phyloP scores from a whole-genome alignment of 177 flowering plant species.

The Vitis hybrid region DNA sequence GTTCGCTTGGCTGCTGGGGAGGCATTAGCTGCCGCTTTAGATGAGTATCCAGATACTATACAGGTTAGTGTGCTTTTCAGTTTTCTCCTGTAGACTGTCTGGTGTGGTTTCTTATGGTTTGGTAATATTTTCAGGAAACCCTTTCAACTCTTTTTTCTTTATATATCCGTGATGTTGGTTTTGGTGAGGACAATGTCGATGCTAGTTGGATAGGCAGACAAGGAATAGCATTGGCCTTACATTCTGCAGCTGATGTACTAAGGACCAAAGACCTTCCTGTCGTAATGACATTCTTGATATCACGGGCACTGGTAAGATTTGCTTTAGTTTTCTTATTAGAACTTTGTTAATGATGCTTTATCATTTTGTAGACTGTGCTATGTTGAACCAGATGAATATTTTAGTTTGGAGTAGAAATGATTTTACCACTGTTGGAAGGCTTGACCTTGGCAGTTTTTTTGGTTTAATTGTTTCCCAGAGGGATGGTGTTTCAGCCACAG shows the following conservation, averaged over 20 bases:
- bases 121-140: constrained; percentile 59
- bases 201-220: constrained; percentile 92
- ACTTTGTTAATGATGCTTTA: background rate
- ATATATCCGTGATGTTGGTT: constrained; percentile 75
- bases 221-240: constrained; percentile 88
- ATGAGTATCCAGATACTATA: constrained; percentile 86
- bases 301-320: constrained; percentile 81
- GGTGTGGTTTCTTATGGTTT: constrained; percentile 19
- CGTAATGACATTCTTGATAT: constrained; percentile 95
- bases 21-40: constrained; percentile 94
- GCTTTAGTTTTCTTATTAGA: background rate
- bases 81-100: constrained; percentile 2
- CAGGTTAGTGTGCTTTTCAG: constrained; percentile 50
- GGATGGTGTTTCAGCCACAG: too few relatives aligned
- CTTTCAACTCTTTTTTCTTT: constrained; percentile 86
- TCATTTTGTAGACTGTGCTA: background rate
- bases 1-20: constrained; percentile 91
- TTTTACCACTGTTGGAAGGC: too few relatives aligned
- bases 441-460: too few relatives aligned
- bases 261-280: constrained; percentile 98
- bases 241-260: constrained; percentile 88
- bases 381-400: too few relatives aligned
- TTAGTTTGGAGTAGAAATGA: too few relatives aligned
- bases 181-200: constrained; percentile 58
- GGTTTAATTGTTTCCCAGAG: too few relatives aligned